phyloP scores from a whole-genome alignment of 768 basidiomycete species.

The Candolleomyces eurysporus region DNA sequence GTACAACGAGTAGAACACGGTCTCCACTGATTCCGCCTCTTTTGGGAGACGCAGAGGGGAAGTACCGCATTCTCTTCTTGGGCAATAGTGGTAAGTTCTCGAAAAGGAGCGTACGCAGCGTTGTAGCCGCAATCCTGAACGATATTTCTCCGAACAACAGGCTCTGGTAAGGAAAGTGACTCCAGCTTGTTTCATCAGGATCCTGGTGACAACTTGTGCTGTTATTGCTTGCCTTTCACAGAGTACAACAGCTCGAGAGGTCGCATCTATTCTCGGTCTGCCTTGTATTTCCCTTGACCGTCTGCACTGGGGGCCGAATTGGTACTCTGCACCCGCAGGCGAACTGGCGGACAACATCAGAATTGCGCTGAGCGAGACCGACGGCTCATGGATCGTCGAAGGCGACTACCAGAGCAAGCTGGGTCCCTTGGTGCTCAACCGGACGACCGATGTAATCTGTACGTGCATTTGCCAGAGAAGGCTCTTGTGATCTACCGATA shows the following conservation, averaged over 20 bases:
- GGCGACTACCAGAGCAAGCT: constrained; percentile 38
- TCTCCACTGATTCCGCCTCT: constrained; percentile 23
- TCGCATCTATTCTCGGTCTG: constrained; percentile 42
- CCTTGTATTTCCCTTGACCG: constrained; percentile 47
- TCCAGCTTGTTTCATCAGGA: not conserved
- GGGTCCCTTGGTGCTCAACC: constrained; percentile 32
- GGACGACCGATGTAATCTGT: constrained; percentile 56
- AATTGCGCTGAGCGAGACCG: constrained; percentile 22
- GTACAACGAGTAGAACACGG: not conserved
- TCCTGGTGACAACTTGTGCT: not conserved
- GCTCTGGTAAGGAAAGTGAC: constrained; percentile 28
- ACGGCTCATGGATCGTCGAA: constrained; percentile 53
- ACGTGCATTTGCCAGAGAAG: constrained; percentile 13
- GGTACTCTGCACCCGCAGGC: constrained; percentile 30
- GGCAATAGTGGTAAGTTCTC: constrained; percentile 50
- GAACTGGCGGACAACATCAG: constrained; percentile 30
- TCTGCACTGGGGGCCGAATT: constrained; percentile 50
- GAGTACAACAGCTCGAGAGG: constrained; percentile 40
- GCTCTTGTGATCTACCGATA: not conserved
- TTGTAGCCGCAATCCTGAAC: not conserved
- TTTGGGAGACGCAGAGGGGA: constrained; percentile 44
- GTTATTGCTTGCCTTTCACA: not conserved
- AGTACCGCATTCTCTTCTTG: constrained; percentile 44
- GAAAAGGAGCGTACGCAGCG: not conserved
- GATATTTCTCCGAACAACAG: constrained; percentile 10